Evolutionary conservation across 2,329 filamentous ascomycete genomes (phyloP), one percentile per base, ranked within the genome.

Genomic region (Clonostachys rosea): DNA sequence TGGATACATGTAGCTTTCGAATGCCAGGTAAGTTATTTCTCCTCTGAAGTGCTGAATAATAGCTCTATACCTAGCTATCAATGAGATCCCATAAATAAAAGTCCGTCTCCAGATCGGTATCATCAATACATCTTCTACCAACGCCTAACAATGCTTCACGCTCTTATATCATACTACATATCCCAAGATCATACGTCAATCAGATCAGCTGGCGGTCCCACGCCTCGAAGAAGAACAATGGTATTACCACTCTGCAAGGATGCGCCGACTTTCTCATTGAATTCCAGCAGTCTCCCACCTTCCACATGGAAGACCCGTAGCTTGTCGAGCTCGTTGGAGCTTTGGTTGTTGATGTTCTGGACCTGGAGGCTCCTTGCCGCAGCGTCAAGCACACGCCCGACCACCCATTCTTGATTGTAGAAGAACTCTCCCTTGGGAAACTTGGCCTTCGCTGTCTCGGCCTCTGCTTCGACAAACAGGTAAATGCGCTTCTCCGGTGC

Each of bases 271-370:
- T 92, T 91, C 67, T 96, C 91, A 20, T 79, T 83, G 59, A 95
- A 99, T 50, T 94, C 91, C 52, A 99, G 66, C 52, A 99, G 65
- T 49, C 90, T 74, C 0, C 94, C 94, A 0, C 87, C 89, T 62
- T 99, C 91, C 1, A 99, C 89, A 63, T 97, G 91, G 60, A 96
- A 99, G 0, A 99, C 83, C 9, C 94, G 73, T 54, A 99, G 64
- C 65, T 87, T 87, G 49, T 91, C 85, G 62, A 87, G 84, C 69
- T 95, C 89, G 12, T 85, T 78, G 4, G 78, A 79, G 1, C 82
- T 84, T 56, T 86, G 77, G 58, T 95, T 95, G 60, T 95, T 95
- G 52, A 92, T 67, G 55, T 95, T 95, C 59, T 87, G 78, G 9
- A 95, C 83, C 68, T 92, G 88, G 49, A 95, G 64, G 48, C 79